Evolutionary conservation across 1,284 basidiomycete genomes (phyloP).

Genomic region (Earliella scabrosa): DNA sequence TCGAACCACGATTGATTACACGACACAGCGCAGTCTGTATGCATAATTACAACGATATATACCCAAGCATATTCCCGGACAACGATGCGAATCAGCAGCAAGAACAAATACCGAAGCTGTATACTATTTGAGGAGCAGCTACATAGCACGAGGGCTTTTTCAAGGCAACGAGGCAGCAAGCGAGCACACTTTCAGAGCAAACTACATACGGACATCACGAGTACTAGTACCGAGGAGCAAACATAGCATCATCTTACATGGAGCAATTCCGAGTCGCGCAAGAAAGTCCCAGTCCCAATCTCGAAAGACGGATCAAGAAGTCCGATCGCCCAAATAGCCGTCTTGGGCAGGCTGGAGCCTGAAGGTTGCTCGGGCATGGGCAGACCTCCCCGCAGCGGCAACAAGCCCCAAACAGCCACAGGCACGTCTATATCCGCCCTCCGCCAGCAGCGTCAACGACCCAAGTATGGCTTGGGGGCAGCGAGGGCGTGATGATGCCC

Average conservation of each 20-base stretch:
- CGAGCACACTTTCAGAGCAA: not conserved
- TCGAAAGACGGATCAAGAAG: not conserved
- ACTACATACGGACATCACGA: not conserved
- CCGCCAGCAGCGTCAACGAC: not conserved
- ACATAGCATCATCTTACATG: not conserved
- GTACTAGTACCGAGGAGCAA: too few species aligned
- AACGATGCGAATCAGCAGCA: not conserved
- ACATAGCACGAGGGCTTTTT: too few species aligned
- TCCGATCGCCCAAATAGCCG: too few species aligned
- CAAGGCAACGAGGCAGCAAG: too few species aligned
- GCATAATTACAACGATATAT: constrained; percentile 24
- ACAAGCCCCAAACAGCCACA: not conserved
- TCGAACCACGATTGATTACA: not conserved
- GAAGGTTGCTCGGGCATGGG: too few species aligned
- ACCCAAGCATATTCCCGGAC: constrained; percentile 14
- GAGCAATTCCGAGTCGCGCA: not conserved
- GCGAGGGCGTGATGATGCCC: not conserved
- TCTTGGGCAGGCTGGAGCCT: too few species aligned
- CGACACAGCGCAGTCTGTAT: constrained; percentile 11
- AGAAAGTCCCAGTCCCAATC: not conserved
- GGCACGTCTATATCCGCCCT: not conserved
- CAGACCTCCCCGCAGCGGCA: too few species aligned
- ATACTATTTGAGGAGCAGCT: too few species aligned
- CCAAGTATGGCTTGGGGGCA: not conserved
- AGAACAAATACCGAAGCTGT: too few species aligned